Conservation (phyloP, 768 basidiomycete genomes). For the Mycena maculata region DNA sequence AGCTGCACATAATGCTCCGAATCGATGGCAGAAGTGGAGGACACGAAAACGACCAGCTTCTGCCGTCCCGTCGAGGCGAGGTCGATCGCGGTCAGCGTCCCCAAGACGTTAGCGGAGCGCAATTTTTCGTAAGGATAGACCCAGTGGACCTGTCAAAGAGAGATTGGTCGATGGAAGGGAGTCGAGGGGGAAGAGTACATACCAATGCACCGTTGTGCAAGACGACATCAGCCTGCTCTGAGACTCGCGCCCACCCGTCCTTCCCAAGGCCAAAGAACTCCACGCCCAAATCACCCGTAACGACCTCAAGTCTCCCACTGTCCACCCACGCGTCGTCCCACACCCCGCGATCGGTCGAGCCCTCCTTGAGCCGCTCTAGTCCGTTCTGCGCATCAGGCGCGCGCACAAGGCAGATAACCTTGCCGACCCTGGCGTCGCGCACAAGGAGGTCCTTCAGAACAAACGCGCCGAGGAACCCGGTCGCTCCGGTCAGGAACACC, state of each 20-base stretch:
- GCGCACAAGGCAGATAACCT: conserved; percentile 94
- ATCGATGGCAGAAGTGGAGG: conserved; percentile 95
- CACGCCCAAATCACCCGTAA: conserved; percentile 85
- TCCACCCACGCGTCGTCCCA: conserved; percentile 90
- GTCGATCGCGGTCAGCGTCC: conserved; percentile 85
- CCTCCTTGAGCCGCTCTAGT: conserved; percentile 74
- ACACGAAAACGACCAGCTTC: conserved; percentile 91
- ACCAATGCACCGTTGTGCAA: conserved; percentile 98
- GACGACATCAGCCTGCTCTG: conserved; percentile 81
- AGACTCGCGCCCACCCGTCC: conserved; percentile 73
- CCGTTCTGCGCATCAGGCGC: conserved; percentile 72
- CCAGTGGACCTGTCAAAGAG: conserved; percentile 86
- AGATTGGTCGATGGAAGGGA: background rate
- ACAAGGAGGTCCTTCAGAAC: conserved; percentile 84
- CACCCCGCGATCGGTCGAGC: conserved; percentile 80
- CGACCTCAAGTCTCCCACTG: conserved; percentile 76
- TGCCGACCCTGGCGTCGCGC: conserved; percentile 70
- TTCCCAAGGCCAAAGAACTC: conserved; percentile 79
- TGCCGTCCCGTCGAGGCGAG: conserved; percentile 79
- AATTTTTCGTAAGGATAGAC: conserved; percentile 97
- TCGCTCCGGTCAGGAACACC: conserved; percentile 96
- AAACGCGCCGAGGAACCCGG: conserved; percentile 96
- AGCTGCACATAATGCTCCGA: conserved; percentile 90
- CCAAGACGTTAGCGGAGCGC: conserved; percentile 91
- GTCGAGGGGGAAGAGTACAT: conserved; percentile 42